Conservation (phyloP, 2,329 filamentous ascomycete genomes). For the Ceratocystis colombiana region DNA sequence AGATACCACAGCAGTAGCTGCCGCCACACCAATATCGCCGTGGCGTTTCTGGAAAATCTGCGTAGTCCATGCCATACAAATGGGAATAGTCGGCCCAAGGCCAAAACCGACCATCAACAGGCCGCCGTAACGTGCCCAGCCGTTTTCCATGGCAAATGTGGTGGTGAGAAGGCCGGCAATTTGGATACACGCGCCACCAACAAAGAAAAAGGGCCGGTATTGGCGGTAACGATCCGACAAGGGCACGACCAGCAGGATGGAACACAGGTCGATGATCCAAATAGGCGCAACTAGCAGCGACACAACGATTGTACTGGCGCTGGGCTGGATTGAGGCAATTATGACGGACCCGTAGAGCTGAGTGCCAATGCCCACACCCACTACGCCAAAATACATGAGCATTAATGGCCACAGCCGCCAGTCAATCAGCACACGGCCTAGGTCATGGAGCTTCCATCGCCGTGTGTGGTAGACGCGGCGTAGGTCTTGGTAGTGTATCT, state of each 20-base stretch:
- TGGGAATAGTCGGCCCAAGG: constrained; percentile 79
- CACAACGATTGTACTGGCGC: constrained; percentile 61
- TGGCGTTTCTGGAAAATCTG: constrained; percentile 85
- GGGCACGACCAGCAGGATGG: constrained; percentile 75
- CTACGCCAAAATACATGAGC: constrained; percentile 90
- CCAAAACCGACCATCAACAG: constrained; percentile 86
- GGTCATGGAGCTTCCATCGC: constrained; percentile 62
- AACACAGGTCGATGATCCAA: constrained; percentile 86
- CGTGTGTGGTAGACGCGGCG: constrained; percentile 67
- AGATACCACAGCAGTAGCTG: constrained; percentile 74
- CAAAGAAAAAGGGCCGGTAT: constrained; percentile 72
- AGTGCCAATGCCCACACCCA: constrained; percentile 82
- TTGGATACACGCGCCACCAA: constrained; percentile 62
- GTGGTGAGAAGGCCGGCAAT: constrained; percentile 71
- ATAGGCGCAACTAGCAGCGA: constrained; percentile 82
- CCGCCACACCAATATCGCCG: constrained; percentile 81
- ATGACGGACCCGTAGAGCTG: constrained; percentile 84
- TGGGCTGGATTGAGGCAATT: constrained; percentile 65
- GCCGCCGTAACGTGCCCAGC: constrained; percentile 79
- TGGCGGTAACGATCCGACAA: constrained; percentile 79
- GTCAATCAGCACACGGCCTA: constrained; percentile 62
- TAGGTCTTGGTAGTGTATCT: constrained; percentile 74
- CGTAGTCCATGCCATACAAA: constrained; percentile 88
- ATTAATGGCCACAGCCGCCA: constrained; percentile 82
- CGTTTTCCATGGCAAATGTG: constrained; percentile 59